A percentile compares a stretch with the other conserved stretches of the same genome.
phyloP scores from a whole-genome alignment of 768 basidiomycete genomes.

The Podaxis sp. region DNA sequence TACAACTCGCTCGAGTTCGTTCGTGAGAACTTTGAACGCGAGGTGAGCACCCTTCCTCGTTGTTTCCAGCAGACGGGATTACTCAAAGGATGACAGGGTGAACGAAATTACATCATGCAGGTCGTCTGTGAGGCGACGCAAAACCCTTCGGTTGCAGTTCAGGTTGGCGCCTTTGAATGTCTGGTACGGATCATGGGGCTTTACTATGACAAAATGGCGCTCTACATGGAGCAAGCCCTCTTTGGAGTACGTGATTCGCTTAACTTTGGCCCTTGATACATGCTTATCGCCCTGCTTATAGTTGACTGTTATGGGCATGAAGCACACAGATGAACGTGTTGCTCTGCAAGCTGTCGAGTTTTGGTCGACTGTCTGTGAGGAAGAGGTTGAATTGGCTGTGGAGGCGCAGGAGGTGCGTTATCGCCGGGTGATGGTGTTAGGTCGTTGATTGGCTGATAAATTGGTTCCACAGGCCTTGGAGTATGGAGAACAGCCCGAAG shows the following conservation, averaged over 20 bases:
- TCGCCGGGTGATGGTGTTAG: neutral
- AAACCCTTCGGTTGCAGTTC: conserved; percentile 72
- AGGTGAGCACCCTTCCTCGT: conserved; percentile 53
- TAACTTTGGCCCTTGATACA: conserved; percentile 20
- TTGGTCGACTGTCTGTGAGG: conserved; percentile 99
- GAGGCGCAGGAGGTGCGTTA: conserved; percentile 83
- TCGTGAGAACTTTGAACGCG: conserved; percentile 95
- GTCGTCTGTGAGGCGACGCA: conserved; percentile 99
- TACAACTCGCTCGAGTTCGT: conserved; percentile 97
- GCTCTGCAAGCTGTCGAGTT: conserved; percentile 97
- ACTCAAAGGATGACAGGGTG: conserved; percentile 60
- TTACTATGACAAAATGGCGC: conserved; percentile 98
- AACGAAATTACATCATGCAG: conserved; percentile 99
- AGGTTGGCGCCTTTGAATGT: conserved; percentile 96
- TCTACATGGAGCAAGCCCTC: conserved; percentile 99
- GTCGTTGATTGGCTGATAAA: conserved; percentile 15
- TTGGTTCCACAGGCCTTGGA: conserved; percentile 68
- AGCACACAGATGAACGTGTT: conserved; percentile 85
- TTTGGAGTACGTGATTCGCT: conserved; percentile 74
- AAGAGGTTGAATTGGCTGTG: conserved; percentile 89
- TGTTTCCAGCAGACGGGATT: neutral
- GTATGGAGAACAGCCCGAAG: conserved; percentile 84
- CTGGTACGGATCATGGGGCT: conserved; percentile 95
- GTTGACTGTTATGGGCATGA: conserved; percentile 98
- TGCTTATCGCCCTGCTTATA: conserved; percentile 31